Base-by-base conservation (phyloP, 208 protist species). In the Leishmania mexicana region DNA sequence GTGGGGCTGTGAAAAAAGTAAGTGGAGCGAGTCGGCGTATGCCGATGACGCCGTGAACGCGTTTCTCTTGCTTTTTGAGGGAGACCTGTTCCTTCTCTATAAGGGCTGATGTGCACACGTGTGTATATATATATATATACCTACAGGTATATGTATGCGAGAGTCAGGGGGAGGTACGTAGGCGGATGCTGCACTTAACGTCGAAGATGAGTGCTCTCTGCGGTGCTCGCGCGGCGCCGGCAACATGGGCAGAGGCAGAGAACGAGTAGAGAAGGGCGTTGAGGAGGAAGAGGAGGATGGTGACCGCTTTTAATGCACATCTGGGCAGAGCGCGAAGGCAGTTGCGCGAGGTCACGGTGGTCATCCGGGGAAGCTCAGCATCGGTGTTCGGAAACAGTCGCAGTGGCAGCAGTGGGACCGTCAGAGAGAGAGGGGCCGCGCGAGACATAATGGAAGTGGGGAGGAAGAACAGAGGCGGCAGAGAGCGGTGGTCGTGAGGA, bases 111-210 rank as follows among this genome's bases (percentile, higher is more conserved):
- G 11, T 35, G 11, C 28, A 64, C 28, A 64, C 28, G 8, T 31
- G 4, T 62, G 0, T 42, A 6, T 21, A 68, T 68, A 68, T 68
- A 42, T 68, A 53, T 53, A 45, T 40, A 38, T 79, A 45, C 40
- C 17, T 77, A 58, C 82, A 49, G 73, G 45, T 86, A 42, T 78
- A 0, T 3, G 21, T 79, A 31, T 78, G 54, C 40, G 54, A 31
- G n/a, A 28, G 17, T 31, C 10, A 3, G 11, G 5, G 45, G 6
- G 15, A 31, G 24, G 45, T 7, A n/a, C 49, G 51, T 8, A 60
- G 15, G 24, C 49, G 38, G 49, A 60, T 60, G 49, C 3, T 45
- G 49, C n/a, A 17, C 15, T 76, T 60, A 51, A 40, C 72, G 21
- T 73, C 13, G 21, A 2, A 35, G 42, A 53, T 15, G 28, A 31